Evolutionary conservation across 179 eudicot genomes (phyloP), one percentile per base, ranked within the genome.

Genomic region (Carnegiea gigantea): DNA sequence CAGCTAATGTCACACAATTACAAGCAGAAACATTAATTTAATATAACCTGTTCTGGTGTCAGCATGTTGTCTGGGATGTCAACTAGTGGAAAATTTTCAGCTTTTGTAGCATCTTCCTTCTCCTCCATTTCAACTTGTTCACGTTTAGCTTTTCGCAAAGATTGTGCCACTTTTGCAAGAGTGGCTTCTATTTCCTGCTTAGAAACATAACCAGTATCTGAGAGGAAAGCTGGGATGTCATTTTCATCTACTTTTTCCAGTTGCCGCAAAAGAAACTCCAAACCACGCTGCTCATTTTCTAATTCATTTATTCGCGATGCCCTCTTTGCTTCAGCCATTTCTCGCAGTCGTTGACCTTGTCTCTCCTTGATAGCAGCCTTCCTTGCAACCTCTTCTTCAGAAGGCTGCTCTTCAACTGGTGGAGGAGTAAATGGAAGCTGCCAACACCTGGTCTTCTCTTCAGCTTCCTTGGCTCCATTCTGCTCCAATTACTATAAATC

Each of bases 251-350:
- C 93, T 80, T 89, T 86, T 78, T 83, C 89, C 82, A 94, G 88
- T 87, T 90, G 97, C 88, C 90, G 88, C 67, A 91, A 80, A 80
- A 96, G 96, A 82, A 92, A 91, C 21, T 96, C 99, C 86, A 94
- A 88, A 57, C 94, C 98, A 84, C 90, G 92, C 80, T 83, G 71
- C 82, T 91, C 93, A 83, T 96, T 92, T 87, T 96, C 99, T 80
- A 94, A 86, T 85, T 94, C 96, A 85, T 90, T 92, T 79, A 96
- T 92, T 79, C 90, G 88, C 48, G 95, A 90, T 38, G 81, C 88
- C 83, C 97, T 92, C 91, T 92, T 96, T 53, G 95, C 93, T 82
- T 92, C 99, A 65, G 97, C 99, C 98, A 96, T 92, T 72, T 96
- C 98, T 65, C 97, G 88, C 85, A 96, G 80, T 78, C 99, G 91